Evolutionary conservation across 352 stramenopile genomes (phyloP).

Genomic region (Phytophthora citrophthora): DNA sequence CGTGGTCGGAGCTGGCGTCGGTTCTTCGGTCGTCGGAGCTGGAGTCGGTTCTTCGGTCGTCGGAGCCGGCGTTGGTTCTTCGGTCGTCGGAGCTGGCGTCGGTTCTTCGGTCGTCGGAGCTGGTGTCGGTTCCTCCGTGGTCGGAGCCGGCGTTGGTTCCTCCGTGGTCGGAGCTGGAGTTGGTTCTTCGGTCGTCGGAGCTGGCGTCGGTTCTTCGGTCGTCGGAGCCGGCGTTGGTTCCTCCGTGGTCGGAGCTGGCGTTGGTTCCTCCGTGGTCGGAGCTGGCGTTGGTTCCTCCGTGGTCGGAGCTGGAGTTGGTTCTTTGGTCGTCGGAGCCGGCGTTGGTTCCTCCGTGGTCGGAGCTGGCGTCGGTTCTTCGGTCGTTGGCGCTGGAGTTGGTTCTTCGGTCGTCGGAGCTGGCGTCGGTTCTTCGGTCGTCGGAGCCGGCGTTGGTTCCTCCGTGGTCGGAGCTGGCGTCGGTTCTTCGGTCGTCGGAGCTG

Average conservation of each 20-base stretch:
- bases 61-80: neutral
- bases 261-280: neutral
- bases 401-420: neutral
- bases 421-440: neutral
- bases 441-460: neutral
- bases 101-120: neutral
- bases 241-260: neutral
- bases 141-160: neutral
- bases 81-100: neutral
- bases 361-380: neutral
- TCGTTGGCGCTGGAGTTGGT: neutral
- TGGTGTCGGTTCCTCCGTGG: neutral
- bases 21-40: neutral
- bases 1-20: neutral
- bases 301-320: neutral
- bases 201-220: neutral
- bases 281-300: no score
- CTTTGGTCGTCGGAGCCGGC: neutral
- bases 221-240: neutral
- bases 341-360: neutral
- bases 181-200: neutral
- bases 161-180: neutral
- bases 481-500: neutral
- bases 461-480: neutral
- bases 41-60: neutral